Conservation (phyloP, 2,329 filamentous ascomycete genomes). For the Colletotrichum plurivorum region DNA sequence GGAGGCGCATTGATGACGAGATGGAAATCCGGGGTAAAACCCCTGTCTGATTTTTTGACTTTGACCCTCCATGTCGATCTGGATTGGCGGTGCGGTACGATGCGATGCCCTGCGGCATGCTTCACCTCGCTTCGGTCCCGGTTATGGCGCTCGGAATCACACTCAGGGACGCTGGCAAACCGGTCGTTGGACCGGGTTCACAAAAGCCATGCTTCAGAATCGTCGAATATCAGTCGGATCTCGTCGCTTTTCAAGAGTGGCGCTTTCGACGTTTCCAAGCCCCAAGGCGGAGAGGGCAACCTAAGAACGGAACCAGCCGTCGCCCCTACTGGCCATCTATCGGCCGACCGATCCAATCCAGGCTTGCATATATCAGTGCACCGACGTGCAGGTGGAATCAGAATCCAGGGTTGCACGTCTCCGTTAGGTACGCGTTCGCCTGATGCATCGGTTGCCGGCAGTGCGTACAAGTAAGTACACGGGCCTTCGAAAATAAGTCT, state of each 20-base stretch:
- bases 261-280: no score
- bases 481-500: slow-evolving; percentile 10
- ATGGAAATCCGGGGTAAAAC: slow-evolving; percentile 41
- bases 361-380: slow-evolving; percentile 21
- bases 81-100: slow-evolving; percentile 19
- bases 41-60: slow-evolving; percentile 35
- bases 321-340: not conserved
- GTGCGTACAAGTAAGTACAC: slow-evolving; percentile 13
- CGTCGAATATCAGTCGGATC: not conserved
- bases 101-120: not conserved
- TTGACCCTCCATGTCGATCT: slow-evolving; percentile 38
- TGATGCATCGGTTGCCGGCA: slow-evolving; percentile 32
- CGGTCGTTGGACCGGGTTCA: not conserved
- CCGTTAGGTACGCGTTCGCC: slow-evolving; percentile 16
- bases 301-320: not conserved
- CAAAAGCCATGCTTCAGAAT: not conserved
- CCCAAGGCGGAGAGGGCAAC: no score
- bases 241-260: not conserved
- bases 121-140: slow-evolving; percentile 14
- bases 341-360: not conserved
- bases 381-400: slow-evolving; percentile 12
- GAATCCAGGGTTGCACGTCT: slow-evolving; percentile 13
- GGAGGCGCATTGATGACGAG: slow-evolving; percentile 31
- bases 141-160: slow-evolving; percentile 10
- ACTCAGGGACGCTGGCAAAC: slow-evolving; percentile 1